A percentile compares a stretch with the other conserved stretches of the same genome.
phyloP scores from a whole-genome alignment of 805 yeast genomes.

The Hanseniaspora pseudoguilliermondii region DNA sequence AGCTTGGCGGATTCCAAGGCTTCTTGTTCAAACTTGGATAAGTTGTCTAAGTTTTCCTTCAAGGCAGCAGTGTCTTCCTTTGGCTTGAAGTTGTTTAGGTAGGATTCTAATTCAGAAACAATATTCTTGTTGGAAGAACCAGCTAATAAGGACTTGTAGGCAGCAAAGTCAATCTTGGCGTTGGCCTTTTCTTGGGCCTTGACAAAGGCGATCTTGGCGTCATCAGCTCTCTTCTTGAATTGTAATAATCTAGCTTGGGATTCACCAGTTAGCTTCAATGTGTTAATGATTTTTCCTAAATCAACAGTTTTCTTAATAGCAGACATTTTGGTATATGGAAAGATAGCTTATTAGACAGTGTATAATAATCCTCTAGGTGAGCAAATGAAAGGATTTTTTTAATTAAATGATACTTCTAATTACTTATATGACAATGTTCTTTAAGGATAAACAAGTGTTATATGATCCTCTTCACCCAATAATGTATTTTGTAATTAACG shows the following conservation, averaged over 20 bases:
- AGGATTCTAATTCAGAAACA: constrained; percentile 67
- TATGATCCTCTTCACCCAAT: too few species aligned
- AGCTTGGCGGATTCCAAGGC: constrained; percentile 90
- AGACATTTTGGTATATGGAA: constrained; percentile 18
- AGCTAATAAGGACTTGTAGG: constrained; percentile 59
- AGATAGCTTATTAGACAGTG: neutral
- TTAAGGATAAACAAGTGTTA: too few species aligned
- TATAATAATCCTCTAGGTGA: constrained; percentile 3
- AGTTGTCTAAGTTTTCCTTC: constrained; percentile 78
- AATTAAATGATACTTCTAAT: too few species aligned
- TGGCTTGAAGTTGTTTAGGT: constrained; percentile 66
- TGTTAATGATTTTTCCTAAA: constrained; percentile 83
- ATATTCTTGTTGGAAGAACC: constrained; percentile 58
- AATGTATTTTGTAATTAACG: too few species aligned
- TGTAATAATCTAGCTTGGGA: constrained; percentile 80
- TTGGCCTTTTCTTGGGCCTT: constrained; percentile 56
- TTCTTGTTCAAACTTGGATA: constrained; percentile 85
- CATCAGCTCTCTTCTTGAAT: constrained; percentile 97
- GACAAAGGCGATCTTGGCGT: constrained; percentile 73
- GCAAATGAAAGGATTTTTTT: too few species aligned
- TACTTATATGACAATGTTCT: too few species aligned
- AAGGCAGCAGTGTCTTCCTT: constrained; percentile 57
- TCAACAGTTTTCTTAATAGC: constrained; percentile 53
- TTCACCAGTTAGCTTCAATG: constrained; percentile 82
- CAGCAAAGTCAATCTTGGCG: constrained; percentile 63